These are phyloP conservation scores for Prunus padus DNA, from an alignment of 306 rosid genomes.

Conservation along the genomic window DNA sequence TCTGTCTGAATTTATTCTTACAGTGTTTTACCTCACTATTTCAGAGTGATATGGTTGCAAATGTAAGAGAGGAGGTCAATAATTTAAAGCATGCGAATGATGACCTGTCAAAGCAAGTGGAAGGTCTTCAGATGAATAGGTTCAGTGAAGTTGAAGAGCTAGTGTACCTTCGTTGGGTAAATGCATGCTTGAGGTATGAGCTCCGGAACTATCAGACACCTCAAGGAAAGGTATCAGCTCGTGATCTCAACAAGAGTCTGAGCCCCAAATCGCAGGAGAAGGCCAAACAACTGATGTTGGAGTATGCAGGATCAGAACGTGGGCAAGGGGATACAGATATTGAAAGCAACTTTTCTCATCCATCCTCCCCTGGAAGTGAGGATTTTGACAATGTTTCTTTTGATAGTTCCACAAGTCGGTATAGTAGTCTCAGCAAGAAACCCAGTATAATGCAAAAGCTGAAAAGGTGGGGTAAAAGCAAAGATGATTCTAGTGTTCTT, in stretches of 20 bases:
- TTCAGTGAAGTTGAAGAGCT: constrained; percentile 97
- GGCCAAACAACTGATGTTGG: constrained; percentile 90
- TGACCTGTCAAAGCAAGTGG: constrained; percentile 87
- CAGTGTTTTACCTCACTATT: constrained; percentile 19
- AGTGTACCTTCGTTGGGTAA: constrained; percentile 97
- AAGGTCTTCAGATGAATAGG: constrained; percentile 88
- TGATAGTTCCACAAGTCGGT: constrained; percentile 70
- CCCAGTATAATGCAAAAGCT: constrained; percentile 77
- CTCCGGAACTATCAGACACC: constrained; percentile 73
- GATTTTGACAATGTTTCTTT: constrained; percentile 88
- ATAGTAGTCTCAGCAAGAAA: constrained; percentile 70
- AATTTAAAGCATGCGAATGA: constrained; percentile 75
- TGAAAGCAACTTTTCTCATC: constrained; percentile 93
- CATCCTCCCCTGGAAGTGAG: constrained; percentile 98
- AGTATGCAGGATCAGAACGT: constrained; percentile 92
- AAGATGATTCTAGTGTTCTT: constrained; percentile 66
- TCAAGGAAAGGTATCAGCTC: constrained; percentile 71
- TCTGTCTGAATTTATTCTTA: constrained; percentile 16
- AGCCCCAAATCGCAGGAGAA: constrained; percentile 89
- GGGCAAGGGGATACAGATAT: constrained; percentile 95
- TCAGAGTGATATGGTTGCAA: constrained; percentile 80
- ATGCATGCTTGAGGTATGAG: constrained; percentile 91
- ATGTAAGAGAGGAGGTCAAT: constrained; percentile 56
- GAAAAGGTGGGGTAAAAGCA: constrained; percentile 83
- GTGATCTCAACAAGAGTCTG: constrained; percentile 75